Base-by-base conservation (phyloP, 169 alveolate genomes). In the Blepharisma undulans region DNA sequence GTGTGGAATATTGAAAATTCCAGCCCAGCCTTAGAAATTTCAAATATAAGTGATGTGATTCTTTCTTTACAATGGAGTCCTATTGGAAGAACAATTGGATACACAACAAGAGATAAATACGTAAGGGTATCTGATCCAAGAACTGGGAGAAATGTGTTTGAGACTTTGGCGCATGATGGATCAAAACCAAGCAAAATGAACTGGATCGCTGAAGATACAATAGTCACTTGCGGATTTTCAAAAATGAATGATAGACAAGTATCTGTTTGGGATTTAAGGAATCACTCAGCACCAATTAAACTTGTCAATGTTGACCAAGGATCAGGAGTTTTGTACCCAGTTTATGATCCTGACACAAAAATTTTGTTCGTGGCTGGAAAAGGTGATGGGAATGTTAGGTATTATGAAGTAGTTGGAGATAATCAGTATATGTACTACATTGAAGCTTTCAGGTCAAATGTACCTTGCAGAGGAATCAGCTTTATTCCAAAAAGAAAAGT, bases 181-280 rank as follows among this genome's bases (percentile, higher is more conserved):
- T 88, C 94, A 30, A 92, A 93, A 36, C 95, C 92, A 27, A 82
- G 91, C 74, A 95, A 95, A 87, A 60, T 93, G 79, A 88, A 85
- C 30, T 95, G 97, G 97, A 61, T 94, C 36, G 97, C 94, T 6
- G 89, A 87, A 19, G 76, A 93, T 76, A 85, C 89, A 25, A 74
- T 95, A 21, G 91, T 94, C 25, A 92, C 96, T 30, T 91, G 94
- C 48, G 96, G 97, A 8, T 89, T 94, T 85, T 34, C 89, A 36
- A 92, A 92, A 92, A 76, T 59, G n/a, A 84, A 91, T 80, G 94
- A 92, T 48, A 93, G 96, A 79, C 95, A 95, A 82, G 78, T 93
- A 61, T 92, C 93, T 8, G 90, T 93, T n/a, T 95, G 95, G 94
- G 98, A 95, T 91, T 77, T 89, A 16, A 94, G 96, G 77, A 95